Evolutionary conservation across 2,329 filamentous ascomycete species (phyloP).

Genomic region (Sarocladiaceae sp.): DNA sequence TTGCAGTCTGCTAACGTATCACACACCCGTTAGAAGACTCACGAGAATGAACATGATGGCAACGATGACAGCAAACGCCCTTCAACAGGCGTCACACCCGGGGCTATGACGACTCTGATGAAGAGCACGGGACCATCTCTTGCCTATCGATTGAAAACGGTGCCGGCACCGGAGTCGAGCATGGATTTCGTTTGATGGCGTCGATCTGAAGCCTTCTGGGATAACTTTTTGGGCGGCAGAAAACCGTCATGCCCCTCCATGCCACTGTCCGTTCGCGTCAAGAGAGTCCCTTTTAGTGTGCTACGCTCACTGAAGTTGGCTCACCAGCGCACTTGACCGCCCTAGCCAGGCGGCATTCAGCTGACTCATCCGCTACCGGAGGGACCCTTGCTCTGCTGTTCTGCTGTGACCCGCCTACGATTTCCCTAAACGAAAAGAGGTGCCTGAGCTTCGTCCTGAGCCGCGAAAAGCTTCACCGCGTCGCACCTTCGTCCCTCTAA

Average conservation of each 20-base stretch:
- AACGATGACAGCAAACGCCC: no score
- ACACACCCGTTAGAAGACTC: no score
- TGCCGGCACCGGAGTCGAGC: neutral
- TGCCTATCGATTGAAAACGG: neutral
- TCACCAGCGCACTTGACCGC: neutral
- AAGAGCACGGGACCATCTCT: neutral
- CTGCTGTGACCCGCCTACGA: no score
- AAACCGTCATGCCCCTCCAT: neutral
- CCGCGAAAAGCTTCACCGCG: slow-evolving; percentile 7
- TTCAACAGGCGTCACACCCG: no score
- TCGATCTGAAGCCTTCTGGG: neutral
- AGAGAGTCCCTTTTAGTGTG: no score
- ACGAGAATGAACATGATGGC: slow-evolving; percentile 46
- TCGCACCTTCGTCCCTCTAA: slow-evolving; percentile 8
- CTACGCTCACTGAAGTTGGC: neutral
- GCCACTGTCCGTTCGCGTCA: no score
- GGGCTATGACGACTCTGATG: neutral
- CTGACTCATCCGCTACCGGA: slow-evolving; percentile 7
- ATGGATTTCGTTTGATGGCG: neutral
- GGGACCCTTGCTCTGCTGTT: no score
- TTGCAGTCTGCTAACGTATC: no score
- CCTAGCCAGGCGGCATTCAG: no score
- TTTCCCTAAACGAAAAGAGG: no score
- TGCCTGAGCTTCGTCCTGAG: no score
- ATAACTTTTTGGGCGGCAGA: slow-evolving; percentile 9